Evolutionary conservation across 371 early-diverging fungal genomes (phyloP).

Genomic region (Mortierella sp.): DNA sequence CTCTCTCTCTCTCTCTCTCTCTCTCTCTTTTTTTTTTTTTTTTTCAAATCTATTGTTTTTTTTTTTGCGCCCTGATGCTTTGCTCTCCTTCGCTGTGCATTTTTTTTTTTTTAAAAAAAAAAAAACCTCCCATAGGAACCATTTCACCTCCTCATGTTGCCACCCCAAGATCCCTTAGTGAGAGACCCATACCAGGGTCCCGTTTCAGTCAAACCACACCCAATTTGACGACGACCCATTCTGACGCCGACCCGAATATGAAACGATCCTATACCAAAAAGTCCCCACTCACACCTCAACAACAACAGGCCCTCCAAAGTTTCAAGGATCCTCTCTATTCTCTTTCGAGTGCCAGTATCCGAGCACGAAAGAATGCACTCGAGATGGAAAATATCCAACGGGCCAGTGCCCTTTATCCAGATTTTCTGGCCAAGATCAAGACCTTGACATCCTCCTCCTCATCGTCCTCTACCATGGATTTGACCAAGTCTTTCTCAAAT

Average conservation of each 20-base stretch:
- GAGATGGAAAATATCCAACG: slow-evolving; percentile 51
- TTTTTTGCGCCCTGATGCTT: no score
- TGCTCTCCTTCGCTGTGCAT: not conserved
- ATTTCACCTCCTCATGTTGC: no score
- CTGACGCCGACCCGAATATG: slow-evolving; percentile 3
- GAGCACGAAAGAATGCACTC: slow-evolving; percentile 48
- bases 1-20: no score
- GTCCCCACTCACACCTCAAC: slow-evolving; percentile 2
- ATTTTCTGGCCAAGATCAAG: slow-evolving; percentile 42
- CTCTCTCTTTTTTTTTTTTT: no score
- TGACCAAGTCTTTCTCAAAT: no score
- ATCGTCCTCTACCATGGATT: no score
- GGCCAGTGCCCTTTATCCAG: slow-evolving; percentile 37
- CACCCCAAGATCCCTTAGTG: slow-evolving; percentile 1
- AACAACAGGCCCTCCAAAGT: slow-evolving; percentile 4
- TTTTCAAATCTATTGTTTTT: no score
- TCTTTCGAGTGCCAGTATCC: slow-evolving; percentile 49
- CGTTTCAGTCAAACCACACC: not conserved
- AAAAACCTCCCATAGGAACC: no score
- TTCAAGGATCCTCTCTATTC: slow-evolving; percentile 35
- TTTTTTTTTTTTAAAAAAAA: not conserved
- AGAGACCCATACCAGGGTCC: slow-evolving; percentile 6
- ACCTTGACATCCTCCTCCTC: not conserved
- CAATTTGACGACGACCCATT: not conserved
- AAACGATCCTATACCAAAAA: slow-evolving; percentile 25